A percentile compares a stretch with the other conserved stretches of the same genome.
phyloP scores from a whole-genome alignment of 2,329 filamentous ascomycete genomes.

The Knufia fluminis region DNA sequence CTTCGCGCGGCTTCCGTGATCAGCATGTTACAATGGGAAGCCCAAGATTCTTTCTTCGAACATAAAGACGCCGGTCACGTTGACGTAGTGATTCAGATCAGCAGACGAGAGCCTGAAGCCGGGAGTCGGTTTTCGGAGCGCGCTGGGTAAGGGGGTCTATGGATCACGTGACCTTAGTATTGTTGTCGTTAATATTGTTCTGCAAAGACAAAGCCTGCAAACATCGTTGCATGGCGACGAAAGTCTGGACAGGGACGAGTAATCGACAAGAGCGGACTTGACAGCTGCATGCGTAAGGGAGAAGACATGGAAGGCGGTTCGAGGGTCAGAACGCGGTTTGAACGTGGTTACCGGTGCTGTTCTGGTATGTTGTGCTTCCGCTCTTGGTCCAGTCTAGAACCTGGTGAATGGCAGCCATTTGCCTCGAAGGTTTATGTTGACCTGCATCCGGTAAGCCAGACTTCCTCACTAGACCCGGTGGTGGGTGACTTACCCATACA shows the following conservation, averaged over 20 bases:
- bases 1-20: too few relatives aligned
- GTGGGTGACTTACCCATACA: constrained; percentile 52
- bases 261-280: not conserved
- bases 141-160: not conserved
- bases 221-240: not conserved
- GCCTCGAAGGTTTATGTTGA: constrained; percentile 70
- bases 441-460: constrained; percentile 27
- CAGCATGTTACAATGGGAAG: too few relatives aligned
- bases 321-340: not conserved
- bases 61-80: not conserved
- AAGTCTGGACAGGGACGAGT: not conserved
- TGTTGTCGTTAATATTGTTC: constrained; percentile 8
- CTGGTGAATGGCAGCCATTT: constrained; percentile 59
- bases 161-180: not conserved
- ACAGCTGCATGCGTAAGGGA: not conserved
- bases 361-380: not conserved
- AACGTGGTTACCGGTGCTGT: not conserved
- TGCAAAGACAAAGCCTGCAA: not conserved
- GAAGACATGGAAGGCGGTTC: not conserved
- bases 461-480: too few relatives aligned
- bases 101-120: not conserved
- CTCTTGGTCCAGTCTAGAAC: constrained; percentile 28
- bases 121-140: not conserved
- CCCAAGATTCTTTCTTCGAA: not conserved
- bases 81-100: not conserved